Evolutionary conservation across 179 eudicot species (phyloP).

Genomic region (Actinidia arguta): DNA sequence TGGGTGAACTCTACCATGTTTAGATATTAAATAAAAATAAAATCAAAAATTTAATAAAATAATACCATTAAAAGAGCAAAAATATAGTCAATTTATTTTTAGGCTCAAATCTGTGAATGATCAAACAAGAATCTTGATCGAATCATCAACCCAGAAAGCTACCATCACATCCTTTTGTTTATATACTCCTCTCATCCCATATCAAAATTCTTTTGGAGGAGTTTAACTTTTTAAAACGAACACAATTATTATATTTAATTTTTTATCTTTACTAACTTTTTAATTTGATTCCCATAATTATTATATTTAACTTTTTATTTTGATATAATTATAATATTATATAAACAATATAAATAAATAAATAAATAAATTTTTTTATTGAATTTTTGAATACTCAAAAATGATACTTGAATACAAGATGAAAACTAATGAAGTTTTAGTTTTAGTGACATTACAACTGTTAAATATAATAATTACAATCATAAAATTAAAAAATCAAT

Average conservation of each 20-base stretch:
- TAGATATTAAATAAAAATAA: no score
- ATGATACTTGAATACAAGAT: no score
- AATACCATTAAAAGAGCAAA: no score
- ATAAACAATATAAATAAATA: background rate
- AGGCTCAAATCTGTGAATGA: conserved; percentile 16
- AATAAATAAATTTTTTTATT: background rate
- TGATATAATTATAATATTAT: no score
- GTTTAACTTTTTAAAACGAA: background rate
- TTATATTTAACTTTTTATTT: no score
- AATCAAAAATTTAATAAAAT: background rate
- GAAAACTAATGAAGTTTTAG: no score
- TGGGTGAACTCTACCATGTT: no score
- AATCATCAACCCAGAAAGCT: background rate
- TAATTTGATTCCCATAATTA: no score
- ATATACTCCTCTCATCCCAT: background rate
- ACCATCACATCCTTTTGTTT: background rate
- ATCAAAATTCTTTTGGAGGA: background rate
- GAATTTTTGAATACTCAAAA: no score
- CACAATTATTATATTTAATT: no score
- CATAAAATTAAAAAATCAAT: background rate
- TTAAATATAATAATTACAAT: background rate
- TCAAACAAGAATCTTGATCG: background rate
- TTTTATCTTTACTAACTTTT: no score
- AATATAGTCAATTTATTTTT: background rate
- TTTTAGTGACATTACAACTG: background rate